Evolutionary conservation across 1,284 basidiomycete genomes (phyloP).

Genomic region (Hypsizygus ulmarius): DNA sequence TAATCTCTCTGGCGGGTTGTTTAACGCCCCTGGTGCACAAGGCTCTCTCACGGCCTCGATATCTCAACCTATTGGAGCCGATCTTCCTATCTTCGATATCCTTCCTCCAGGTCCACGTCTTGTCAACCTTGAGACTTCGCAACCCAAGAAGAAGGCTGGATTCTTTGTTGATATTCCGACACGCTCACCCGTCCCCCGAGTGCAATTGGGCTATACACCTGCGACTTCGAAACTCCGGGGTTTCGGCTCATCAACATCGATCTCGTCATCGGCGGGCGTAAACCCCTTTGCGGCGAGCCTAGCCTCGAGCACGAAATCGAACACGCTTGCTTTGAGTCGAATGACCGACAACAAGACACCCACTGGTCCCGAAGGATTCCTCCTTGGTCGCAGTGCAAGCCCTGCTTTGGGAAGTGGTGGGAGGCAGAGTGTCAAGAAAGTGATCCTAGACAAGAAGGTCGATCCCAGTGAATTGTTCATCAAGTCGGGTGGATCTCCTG

Average conservation of each 20-base stretch:
- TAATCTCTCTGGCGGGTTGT: conserved; percentile 28
- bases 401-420: conserved; percentile 67
- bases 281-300: conserved; percentile 35
- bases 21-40: conserved; percentile 43
- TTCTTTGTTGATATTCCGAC: conserved; percentile 71
- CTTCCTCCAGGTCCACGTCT: conserved; percentile 67
- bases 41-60: conserved; percentile 79
- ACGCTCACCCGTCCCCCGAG: conserved; percentile 58
- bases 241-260: conserved; percentile 48
- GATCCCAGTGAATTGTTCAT: conserved; percentile 68
- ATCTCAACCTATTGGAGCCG: conserved; percentile 86
- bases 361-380: conserved; percentile 38
- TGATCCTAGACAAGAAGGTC: conserved; percentile 83
- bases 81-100: conserved; percentile 74
- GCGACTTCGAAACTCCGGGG: conserved; percentile 69
- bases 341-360: conserved; percentile 36
- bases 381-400: conserved; percentile 62
- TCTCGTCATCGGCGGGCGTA: conserved; percentile 28
- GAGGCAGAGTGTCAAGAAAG: conserved; percentile 90
- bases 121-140: conserved; percentile 54
- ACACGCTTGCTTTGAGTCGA: conserved; percentile 50
- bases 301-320: conserved; percentile 52
- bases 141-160: conserved; percentile 68
- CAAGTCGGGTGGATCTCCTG: conserved; percentile 48
- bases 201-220: conserved; percentile 61